Evolutionary conservation across 1,284 basidiomycete species (phyloP).

Genomic region (Coriolopsis trogii): DNA sequence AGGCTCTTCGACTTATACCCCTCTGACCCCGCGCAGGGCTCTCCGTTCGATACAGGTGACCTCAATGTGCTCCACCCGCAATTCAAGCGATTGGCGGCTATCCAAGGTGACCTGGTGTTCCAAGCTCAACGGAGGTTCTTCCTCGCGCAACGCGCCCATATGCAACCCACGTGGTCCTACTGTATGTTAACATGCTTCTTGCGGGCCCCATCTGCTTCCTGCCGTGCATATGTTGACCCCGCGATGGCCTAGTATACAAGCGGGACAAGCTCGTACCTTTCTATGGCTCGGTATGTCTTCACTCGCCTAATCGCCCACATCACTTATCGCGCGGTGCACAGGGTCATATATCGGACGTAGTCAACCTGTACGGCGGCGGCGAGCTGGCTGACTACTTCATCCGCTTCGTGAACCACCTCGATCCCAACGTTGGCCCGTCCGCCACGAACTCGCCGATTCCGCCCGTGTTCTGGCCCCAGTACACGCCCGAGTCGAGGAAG

Average conservation of each 20-base stretch:
- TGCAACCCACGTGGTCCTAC: slow-evolving; percentile 50
- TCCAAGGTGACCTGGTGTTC: slow-evolving; percentile 51
- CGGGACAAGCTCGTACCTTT: too few relatives aligned
- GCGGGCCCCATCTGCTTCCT: not conserved
- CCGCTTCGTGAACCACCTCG: slow-evolving; percentile 25
- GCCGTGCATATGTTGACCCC: too few relatives aligned
- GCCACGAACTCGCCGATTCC: too few relatives aligned
- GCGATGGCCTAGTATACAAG: too few relatives aligned
- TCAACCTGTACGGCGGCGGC: slow-evolving; percentile 15
- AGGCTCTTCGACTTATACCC: slow-evolving; percentile 44
- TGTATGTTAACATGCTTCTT: slow-evolving; percentile 33
- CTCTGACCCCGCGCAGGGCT: slow-evolving; percentile 45
- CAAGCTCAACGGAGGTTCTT: slow-evolving; percentile 43
- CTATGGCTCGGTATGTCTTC: not conserved
- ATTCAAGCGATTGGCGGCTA: slow-evolving; percentile 52
- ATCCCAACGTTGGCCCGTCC: too few relatives aligned
- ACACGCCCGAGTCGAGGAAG: too few relatives aligned
- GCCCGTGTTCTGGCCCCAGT: too few relatives aligned
- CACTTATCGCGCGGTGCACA: not conserved
- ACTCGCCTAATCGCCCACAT: too few relatives aligned
- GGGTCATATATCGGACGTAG: slow-evolving; percentile 21
- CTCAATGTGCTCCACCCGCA: slow-evolving; percentile 47
- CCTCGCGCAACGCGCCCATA: slow-evolving; percentile 37
- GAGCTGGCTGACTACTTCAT: slow-evolving; percentile 26
- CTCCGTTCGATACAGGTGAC: slow-evolving; percentile 51